Conservation (phyloP, 1,139 yeast genomes). For the Suhomyces chickasaworum region DNA sequence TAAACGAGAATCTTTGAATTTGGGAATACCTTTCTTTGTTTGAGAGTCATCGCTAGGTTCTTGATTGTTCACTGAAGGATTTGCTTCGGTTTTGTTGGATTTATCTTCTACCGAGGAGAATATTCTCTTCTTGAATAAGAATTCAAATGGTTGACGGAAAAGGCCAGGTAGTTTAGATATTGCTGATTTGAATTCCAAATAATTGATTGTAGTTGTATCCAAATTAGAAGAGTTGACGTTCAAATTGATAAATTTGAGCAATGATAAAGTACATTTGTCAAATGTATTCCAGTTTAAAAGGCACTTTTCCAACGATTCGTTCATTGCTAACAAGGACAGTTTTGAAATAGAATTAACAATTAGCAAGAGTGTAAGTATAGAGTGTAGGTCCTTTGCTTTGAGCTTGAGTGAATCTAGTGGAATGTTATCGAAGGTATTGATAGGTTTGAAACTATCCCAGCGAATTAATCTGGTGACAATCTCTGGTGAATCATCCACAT, state of each 20-base stretch:
- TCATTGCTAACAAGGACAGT: constrained; percentile 27
- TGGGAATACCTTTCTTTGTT: constrained; percentile 9
- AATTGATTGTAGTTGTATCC: constrained; percentile 27
- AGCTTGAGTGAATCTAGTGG: constrained; percentile 36
- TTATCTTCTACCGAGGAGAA: constrained; percentile 8
- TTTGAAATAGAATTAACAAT: constrained; percentile 30
- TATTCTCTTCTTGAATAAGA: constrained; percentile 39
- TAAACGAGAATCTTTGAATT: constrained; percentile 40
- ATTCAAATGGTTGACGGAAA: constrained; percentile 34
- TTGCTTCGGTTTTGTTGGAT: not conserved
- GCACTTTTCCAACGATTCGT: constrained; percentile 16
- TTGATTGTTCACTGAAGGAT: too few species aligned
- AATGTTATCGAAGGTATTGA: constrained; percentile 27
- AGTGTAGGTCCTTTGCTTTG: constrained; percentile 32
- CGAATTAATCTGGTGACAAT: constrained; percentile 20
- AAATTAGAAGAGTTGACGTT: constrained; percentile 27
- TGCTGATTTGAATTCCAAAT: constrained; percentile 34
- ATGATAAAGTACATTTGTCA: constrained; percentile 31
- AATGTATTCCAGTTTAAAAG: constrained; percentile 36
- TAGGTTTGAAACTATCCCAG: constrained; percentile 27
- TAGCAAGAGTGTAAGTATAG: constrained; percentile 47
- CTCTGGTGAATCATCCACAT: constrained; percentile 19
- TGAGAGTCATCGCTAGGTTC: not conserved
- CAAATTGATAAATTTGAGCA: constrained; percentile 51
- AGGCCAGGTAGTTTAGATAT: constrained; percentile 38